Evolutionary conservation across 2,329 filamentous ascomycete species (phyloP).

Genomic region (Amesomyces nigricolor): DNA sequence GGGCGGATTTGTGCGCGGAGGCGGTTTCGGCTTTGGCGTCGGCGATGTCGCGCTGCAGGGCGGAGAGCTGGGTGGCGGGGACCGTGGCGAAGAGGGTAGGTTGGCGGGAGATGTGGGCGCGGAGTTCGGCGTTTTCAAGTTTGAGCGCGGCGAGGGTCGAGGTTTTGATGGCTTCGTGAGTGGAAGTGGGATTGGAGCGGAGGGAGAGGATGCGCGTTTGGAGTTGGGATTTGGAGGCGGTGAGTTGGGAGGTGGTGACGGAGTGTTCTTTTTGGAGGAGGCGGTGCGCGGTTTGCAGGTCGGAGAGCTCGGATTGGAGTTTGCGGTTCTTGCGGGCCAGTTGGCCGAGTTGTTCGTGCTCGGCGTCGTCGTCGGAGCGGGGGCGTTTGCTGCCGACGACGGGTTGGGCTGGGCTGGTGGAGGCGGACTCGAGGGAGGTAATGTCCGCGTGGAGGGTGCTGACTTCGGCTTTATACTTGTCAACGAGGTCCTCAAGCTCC

Average conservation of each 20-base stretch:
- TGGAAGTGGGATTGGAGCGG: conserved; percentile 84
- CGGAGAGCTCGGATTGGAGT: conserved; percentile 70
- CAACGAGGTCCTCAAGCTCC: conserved; percentile 79
- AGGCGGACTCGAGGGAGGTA: conserved; percentile 52
- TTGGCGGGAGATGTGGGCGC: conserved; percentile 59
- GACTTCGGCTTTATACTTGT: conserved; percentile 78
- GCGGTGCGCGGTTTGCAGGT: conserved; percentile 62
- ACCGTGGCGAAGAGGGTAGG: conserved; percentile 54
- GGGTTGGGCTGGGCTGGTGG: conserved; percentile 31
- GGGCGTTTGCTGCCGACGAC: conserved; percentile 58
- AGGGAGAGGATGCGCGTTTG: conserved; percentile 80
- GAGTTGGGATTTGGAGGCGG: conserved; percentile 57
- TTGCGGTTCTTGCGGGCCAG: conserved; percentile 82
- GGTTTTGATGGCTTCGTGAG: conserved; percentile 78
- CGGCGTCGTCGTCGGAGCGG: conserved; percentile 51
- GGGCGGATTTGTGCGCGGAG: conserved; percentile 74
- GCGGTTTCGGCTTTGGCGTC: conserved; percentile 64
- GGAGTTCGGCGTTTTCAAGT: conserved; percentile 77
- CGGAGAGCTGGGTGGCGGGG: conserved; percentile 69
- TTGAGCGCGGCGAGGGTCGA: conserved; percentile 71
- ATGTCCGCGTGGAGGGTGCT: conserved; percentile 69
- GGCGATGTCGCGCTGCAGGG: conserved; percentile 67
- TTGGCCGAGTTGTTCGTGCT: conserved; percentile 70
- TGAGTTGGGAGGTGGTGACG: conserved; percentile 67
- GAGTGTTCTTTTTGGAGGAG: conserved; percentile 71